Conservation (phyloP, 2,329 filamentous ascomycete genomes). For the Aureobasidium melanogenum region DNA sequence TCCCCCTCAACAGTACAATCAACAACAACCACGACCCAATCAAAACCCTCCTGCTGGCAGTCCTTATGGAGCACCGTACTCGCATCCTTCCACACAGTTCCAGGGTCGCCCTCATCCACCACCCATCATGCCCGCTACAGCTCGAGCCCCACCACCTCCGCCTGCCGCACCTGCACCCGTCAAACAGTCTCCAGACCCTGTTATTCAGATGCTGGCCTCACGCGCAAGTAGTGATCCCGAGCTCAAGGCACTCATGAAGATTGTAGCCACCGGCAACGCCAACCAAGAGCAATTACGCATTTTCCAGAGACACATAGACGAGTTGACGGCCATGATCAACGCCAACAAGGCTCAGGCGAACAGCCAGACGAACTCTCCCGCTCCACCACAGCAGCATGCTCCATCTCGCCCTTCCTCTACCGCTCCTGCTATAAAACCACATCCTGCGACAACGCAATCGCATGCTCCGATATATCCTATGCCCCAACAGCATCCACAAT, state of each 20-base stretch:
- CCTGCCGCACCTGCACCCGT: conserved; percentile 16
- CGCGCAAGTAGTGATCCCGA: conserved; percentile 64
- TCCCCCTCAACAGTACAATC: conserved; percentile 5
- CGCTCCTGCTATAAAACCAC: conserved; percentile 4
- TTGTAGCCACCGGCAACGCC: conserved; percentile 68
- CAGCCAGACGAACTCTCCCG: conserved; percentile 14
- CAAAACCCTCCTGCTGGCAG: conserved; percentile 20
- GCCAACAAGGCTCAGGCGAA: conserved; percentile 27
- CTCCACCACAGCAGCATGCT: background rate
- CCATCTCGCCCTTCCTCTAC: background rate
- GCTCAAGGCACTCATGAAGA: conserved; percentile 71
- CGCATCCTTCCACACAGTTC: background rate
- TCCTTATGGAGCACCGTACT: conserved; percentile 5
- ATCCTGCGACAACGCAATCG: background rate
- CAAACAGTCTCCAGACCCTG: conserved; percentile 50
- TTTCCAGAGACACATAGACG: conserved; percentile 74
- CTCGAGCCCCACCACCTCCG: conserved; percentile 15
- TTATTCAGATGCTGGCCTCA: conserved; percentile 71
- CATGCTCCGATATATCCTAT: background rate
- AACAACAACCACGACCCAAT: conserved; percentile 15
- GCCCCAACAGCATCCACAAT: background rate
- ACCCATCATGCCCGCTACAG: conserved; percentile 18
- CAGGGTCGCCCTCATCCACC: conserved; percentile 15
- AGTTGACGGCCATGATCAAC: conserved; percentile 52
- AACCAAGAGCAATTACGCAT: conserved; percentile 61